Evolutionary conservation across 73 alveolate species (phyloP), one percentile per base, ranked within the genome.

Genomic region (Tetrahymena malaccensis): DNA sequence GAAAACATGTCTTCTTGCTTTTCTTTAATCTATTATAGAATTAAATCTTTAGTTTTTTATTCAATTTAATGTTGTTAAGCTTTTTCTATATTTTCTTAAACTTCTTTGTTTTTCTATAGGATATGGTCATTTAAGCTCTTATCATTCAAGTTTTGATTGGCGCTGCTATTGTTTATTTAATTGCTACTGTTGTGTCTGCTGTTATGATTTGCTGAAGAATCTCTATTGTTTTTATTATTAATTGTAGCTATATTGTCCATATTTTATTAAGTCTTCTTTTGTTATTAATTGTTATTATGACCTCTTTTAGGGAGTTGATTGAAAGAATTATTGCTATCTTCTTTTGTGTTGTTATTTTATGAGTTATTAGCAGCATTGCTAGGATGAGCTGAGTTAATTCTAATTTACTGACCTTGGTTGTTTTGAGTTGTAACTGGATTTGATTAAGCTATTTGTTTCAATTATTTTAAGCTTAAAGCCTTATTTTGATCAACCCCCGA

Each of bases 1-100:
- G 95, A 96, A 17, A 98, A 93, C 55, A 99, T 96, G 85, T 98
- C 98, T 93, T 99, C 99, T 96, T 99, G 98, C 96, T 98, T 99
- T 58, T 98, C 99, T 44, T 98, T 97, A 50, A 98, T 95, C 94
- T 96, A 95, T 94, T 97, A 97, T 56, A 96, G 97, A 93, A 93
- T 96, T 19, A 55, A 96, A 35, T 95, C 96, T 93, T 95, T 95
- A 93, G 94, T 94, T 57, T 97, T 96, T 38, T 98, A 96, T 93
- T 97, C 94, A 83, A 97, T 94, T 93, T 95, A 95, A 43, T 97
- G 95, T 25, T 96, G 96, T 40, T 96, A 96, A 96, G 96, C 95
- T 85, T 96, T 97, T 85, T 96, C 94, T 83, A 96, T 96, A 96
- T 96, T 98, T 37, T 97, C 98, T 94, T 94, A 96, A 56, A 96